Evolutionary conservation across 1,284 basidiomycete genomes (phyloP), one percentile per base, ranked within the genome.

Genomic region (Mixia osmundae): DNA sequence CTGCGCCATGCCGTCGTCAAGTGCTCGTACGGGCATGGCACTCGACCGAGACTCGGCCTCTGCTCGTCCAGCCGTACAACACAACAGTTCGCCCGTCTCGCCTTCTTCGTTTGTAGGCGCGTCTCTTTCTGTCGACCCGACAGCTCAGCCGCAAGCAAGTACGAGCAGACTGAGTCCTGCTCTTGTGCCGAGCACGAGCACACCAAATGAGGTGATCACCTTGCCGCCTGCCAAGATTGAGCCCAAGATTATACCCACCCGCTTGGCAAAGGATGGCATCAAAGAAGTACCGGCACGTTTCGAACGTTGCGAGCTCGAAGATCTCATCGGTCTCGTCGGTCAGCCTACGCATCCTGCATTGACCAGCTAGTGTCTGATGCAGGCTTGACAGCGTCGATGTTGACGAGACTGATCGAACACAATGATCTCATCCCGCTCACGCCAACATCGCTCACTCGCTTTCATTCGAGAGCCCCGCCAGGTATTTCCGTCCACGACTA

Each of bases 371-470:
- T 32, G 30, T 31, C 25, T 33, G 7, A 10, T 37, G 28, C n/a
- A 15, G 41, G 24, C 29, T 25, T 25, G 14, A 35, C 35, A 83
- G 80, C 79, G 46, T 77, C 87, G 56, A 91, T 91, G 83, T 70
- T 91, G 48, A 70, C 82, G 53, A 72, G 82, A 44, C 62, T 94
- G 47, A 83, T 85, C 57, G 64, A 67, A 43, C 79, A 87, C 66
- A 94, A 94, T 61, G 83, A 94, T 62, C 70, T 70, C 54, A 82
- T 94, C 56, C 76, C 76, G 43, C 62, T 83, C 44, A 67, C 69
- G 38, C 71, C 76, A 70, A 74, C 37, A 70, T 78, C 65, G 44
- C 65, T 94, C 44, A 89, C 85, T 33, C 71, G 82, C 39, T 94
- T 94, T 57, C 85, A 94, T 59, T 89, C 83, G 28, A 68, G 82